Evolutionary conservation across 2,329 filamentous ascomycete species (phyloP).

Genomic region (Fusarium sp.): DNA sequence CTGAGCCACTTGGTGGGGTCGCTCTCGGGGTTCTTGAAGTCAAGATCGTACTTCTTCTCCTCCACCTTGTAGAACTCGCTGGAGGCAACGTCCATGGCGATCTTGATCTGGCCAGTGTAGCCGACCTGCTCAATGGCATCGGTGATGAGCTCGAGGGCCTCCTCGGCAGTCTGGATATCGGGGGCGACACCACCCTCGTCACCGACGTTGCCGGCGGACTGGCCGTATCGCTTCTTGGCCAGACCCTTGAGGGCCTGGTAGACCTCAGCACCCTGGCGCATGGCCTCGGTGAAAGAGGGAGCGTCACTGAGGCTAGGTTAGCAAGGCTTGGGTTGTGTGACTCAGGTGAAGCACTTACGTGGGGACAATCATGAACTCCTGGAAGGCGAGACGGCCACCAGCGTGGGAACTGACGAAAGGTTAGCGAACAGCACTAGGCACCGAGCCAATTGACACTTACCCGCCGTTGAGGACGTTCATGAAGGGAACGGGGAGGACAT

Average conservation of each 20-base stretch:
- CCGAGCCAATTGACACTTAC: slow-evolving; percentile 46
- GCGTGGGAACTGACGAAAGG: slow-evolving; percentile 76
- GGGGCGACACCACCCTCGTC: slow-evolving; percentile 99
- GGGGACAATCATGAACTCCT: slow-evolving; percentile 96
- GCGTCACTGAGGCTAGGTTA: slow-evolving; percentile 65
- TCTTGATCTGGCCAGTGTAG: slow-evolving; percentile 95
- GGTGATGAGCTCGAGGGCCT: slow-evolving; percentile 95
- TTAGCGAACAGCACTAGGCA: slow-evolving; percentile 25
- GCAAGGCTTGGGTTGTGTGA: not conserved
- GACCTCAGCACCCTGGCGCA: slow-evolving; percentile 95
- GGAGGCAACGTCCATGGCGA: slow-evolving; percentile 98
- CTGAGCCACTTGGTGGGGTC: slow-evolving; percentile 98
- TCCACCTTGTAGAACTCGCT: slow-evolving; percentile 99
- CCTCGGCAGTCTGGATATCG: slow-evolving; percentile 95
- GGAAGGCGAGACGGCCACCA: slow-evolving; percentile 92
- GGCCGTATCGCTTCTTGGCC: slow-evolving; percentile 99
- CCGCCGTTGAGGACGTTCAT: slow-evolving; percentile 90
- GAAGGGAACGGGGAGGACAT: slow-evolving; percentile 88
- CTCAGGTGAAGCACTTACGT: slow-evolving; percentile 60
- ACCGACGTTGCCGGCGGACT: slow-evolving; percentile 98
- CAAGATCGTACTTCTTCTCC: slow-evolving; percentile 98
- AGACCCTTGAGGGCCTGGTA: slow-evolving; percentile 98
- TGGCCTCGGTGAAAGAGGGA: slow-evolving; percentile 90
- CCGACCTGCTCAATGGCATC: slow-evolving; percentile 93
- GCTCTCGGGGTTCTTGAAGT: slow-evolving; percentile 99